These are phyloP conservation scores for Ceriops decandra DNA, from an alignment of 345 rosid genomes.

Conservation along the genomic window DNA sequence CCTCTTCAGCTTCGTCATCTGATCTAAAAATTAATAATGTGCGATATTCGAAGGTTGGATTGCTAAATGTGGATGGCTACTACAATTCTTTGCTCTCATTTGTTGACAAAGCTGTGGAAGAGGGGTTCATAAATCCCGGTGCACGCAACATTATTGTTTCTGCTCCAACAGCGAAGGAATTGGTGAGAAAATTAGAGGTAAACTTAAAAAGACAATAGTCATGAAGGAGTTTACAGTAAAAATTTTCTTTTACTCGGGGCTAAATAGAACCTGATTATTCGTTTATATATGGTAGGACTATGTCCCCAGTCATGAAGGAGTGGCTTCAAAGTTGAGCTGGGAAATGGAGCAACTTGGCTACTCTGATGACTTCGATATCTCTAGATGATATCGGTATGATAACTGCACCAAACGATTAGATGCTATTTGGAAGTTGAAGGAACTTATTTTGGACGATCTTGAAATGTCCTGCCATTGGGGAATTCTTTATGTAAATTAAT, in stretches of 20 bases:
- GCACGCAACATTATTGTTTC: conserved; percentile 89
- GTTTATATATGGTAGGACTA: conserved; percentile 51
- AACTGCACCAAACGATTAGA: conserved; percentile 7
- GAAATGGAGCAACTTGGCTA: conserved; percentile 75
- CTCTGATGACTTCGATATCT: conserved; percentile 43
- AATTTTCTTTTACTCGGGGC: neutral
- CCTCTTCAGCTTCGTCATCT: neutral
- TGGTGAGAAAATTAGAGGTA: conserved; percentile 91
- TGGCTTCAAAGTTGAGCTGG: conserved; percentile 81
- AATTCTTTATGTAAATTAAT: conserved; percentile 40
- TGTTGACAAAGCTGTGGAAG: conserved; percentile 97
- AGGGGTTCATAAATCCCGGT: conserved; percentile 76
- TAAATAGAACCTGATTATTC: neutral
- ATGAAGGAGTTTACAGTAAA: no score
- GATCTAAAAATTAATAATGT: conserved; percentile 10
- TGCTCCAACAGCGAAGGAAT: conserved; percentile 80
- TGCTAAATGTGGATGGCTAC: conserved; percentile 98
- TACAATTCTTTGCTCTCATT: conserved; percentile 93
- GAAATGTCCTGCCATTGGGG: conserved; percentile 22
- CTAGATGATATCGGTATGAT: conserved; percentile 30
- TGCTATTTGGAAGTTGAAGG: conserved; percentile 18
- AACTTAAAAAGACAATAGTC: neutral
- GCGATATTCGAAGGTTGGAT: conserved; percentile 63
- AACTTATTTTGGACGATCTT: conserved; percentile 22
- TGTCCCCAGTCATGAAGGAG: conserved; percentile 79